Conservation (phyloP, 768 basidiomycete genomes). For the Tremella mesenterica region DNA sequence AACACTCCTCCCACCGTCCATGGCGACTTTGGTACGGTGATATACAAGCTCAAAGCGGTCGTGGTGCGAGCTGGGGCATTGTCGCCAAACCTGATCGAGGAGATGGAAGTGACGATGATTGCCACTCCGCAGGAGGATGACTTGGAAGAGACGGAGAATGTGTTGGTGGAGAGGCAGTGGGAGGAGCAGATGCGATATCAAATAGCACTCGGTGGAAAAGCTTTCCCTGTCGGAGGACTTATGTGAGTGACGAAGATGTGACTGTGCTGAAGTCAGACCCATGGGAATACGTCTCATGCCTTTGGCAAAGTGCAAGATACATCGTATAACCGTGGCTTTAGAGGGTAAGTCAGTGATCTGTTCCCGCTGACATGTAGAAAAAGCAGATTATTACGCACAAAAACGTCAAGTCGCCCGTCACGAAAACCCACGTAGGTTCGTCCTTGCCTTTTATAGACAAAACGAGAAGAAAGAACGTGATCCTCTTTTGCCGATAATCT, state of each 20-base stretch:
- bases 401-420: conserved; percentile 61
- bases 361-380: conserved; percentile 50
- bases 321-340: conserved; percentile 61
- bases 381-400: conserved; percentile 68
- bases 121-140: conserved; percentile 71
- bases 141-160: conserved; percentile 67
- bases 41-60: conserved; percentile 69
- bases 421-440: conserved; percentile 56
- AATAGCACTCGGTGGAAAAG: conserved; percentile 63
- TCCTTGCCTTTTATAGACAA: conserved; percentile 58
- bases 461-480: conserved; percentile 49
- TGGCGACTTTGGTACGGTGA: conserved; percentile 65
- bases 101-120: conserved; percentile 66
- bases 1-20: conserved; percentile 67
- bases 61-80: conserved; percentile 79
- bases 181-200: conserved; percentile 69
- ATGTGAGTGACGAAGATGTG: conserved; percentile 45
- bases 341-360: conserved; percentile 56
- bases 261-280: conserved; percentile 46
- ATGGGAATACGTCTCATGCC: conserved; percentile 74
- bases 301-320: conserved; percentile 69
- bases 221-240: conserved; percentile 71
- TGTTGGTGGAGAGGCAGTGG: conserved; percentile 83
- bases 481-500: conserved; percentile 69
- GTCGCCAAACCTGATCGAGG: conserved; percentile 59